phyloP scores from a whole-genome alignment of 2,329 filamentous ascomycete genomes.

The Colletotrichum chrysophilum region DNA sequence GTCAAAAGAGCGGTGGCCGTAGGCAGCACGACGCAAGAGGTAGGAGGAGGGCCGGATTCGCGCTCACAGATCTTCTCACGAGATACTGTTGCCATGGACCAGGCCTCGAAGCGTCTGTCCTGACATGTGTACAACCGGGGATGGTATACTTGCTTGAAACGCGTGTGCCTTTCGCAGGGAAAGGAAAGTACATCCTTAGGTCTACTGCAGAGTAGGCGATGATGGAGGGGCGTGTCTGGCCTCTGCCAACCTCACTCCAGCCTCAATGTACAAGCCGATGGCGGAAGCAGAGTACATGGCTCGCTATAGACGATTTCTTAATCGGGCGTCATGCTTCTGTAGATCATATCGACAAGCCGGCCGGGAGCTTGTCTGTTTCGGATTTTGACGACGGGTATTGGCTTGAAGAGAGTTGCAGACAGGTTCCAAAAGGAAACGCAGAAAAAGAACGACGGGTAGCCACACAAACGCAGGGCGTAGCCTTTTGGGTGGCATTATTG shows the following conservation, averaged over 20 bases:
- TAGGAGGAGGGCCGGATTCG: background rate
- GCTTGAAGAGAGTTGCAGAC: background rate
- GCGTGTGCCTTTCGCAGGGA: slow-evolving; percentile 15
- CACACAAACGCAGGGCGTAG: slow-evolving; percentile 13
- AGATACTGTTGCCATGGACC: slow-evolving; percentile 8
- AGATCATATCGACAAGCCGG: background rate
- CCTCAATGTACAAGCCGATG: background rate
- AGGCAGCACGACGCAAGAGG: background rate
- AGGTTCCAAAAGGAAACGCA: slow-evolving; percentile 14
- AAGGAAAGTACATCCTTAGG: slow-evolving; percentile 18
- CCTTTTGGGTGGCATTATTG: slow-evolving; percentile 10
- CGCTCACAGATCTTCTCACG: slow-evolving; percentile 14
- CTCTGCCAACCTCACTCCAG: background rate
- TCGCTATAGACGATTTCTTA: slow-evolving; percentile 1
- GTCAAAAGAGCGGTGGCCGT: slow-evolving; percentile 21
- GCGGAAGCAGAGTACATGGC: background rate
- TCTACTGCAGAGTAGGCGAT: slow-evolving; percentile 1
- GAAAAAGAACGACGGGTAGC: slow-evolving; percentile 6
- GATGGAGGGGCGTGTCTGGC: slow-evolving; percentile 8
- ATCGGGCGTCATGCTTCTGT: slow-evolving; percentile 15
- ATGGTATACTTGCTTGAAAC: background rate
- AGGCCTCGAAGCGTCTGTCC: background rate
- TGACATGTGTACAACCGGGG: slow-evolving; percentile 9
- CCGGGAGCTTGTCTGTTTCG: slow-evolving; percentile 14
- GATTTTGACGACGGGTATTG: slow-evolving; percentile 3